Evolutionary conservation across 345 rosid species (phyloP).

Genomic region (Salix viminalis): DNA sequence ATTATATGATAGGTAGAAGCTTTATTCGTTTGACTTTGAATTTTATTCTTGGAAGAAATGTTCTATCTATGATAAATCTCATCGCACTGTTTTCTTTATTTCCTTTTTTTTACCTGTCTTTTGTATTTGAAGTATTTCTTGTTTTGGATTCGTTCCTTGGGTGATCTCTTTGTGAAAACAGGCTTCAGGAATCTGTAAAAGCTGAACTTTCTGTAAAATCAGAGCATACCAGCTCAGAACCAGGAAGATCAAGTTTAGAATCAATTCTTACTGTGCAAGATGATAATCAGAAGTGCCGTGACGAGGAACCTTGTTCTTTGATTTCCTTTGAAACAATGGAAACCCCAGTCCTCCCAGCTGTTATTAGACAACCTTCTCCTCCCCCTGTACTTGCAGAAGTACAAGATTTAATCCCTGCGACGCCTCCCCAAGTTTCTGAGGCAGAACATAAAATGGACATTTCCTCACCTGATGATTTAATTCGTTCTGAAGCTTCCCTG

Average conservation of each 20-base stretch:
- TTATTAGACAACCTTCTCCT: slow-evolving; percentile 90
- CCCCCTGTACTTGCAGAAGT: slow-evolving; percentile 93
- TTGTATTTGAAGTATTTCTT: not conserved
- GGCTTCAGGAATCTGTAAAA: slow-evolving; percentile 30
- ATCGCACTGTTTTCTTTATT: not conserved
- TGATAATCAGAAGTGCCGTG: slow-evolving; percentile 30
- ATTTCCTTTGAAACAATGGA: slow-evolving; percentile 85
- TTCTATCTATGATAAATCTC: not conserved
- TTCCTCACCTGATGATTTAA: slow-evolving; percentile 46
- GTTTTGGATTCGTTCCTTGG: slow-evolving; percentile 10
- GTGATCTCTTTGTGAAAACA: slow-evolving; percentile 30
- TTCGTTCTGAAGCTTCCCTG: slow-evolving; percentile 65
- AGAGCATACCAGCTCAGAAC: slow-evolving; percentile 28
- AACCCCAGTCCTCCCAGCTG: slow-evolving; percentile 32
- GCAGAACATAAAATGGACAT: slow-evolving; percentile 43
- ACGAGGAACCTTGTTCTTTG: slow-evolving; percentile 64
- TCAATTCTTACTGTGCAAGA: slow-evolving; percentile 26
- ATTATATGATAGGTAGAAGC: not conserved
- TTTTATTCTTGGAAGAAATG: not conserved
- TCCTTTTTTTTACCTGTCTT: not conserved
- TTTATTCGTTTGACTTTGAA: not conserved
- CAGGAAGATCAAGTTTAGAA: slow-evolving; percentile 39
- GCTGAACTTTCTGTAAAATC: slow-evolving; percentile 2
- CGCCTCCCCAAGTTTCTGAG: slow-evolving; percentile 46
- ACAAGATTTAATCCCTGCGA: slow-evolving; percentile 61